Base-by-base conservation (phyloP, 176 grass and related monocot species). In the Tuctoria greenei region DNA sequence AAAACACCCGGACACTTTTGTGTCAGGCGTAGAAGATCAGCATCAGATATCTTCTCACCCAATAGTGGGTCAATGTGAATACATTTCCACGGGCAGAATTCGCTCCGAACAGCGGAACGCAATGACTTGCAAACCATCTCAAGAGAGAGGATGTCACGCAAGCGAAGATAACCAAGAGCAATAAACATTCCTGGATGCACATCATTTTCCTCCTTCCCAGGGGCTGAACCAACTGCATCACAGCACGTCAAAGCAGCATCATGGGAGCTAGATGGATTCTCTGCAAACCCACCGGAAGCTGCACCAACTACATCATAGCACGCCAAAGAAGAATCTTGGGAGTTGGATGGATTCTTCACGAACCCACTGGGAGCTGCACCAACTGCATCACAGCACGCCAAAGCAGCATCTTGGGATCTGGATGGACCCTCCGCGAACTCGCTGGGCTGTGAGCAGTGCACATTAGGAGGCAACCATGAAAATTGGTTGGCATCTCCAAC, bases 61-160 rank as follows among this genome's bases (percentile, higher is more conserved):
- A 99, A 69, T 0, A 10, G 1, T 1, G 61, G 67, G 23, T 90
- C 85, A 46, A 99, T 82, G 51, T 81, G 87, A 50, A 99, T 81
- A 61, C 85, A 88, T 28, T 73, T 90, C 89, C 89, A 99, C 35
- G 87, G 20, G 6, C 77, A 82, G 38, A 64, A 45, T 23, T 88
- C 96, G 7, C 42, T 75, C 20, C 52, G 73, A 72, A 99, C 77
- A 54, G 85, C 70, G 1, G 43, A 36, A 46, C 49, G 57, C 24
- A 99, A 56, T 31, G 82, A 85, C 76, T 84, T 99, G 66, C 96
- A 90, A 11, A 90, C 96, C 74, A 77, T 91, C 84, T 95, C 77
- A 10, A 88, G 18, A 0, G 86, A 76, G 1, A 99, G 89, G 50
- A 92, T 81, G 73, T 92, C 89, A 42, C 74, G 87, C 21, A 99